Base-by-base conservation (phyloP, 208 protist genomes). In the Naegleria gruberi region DNA sequence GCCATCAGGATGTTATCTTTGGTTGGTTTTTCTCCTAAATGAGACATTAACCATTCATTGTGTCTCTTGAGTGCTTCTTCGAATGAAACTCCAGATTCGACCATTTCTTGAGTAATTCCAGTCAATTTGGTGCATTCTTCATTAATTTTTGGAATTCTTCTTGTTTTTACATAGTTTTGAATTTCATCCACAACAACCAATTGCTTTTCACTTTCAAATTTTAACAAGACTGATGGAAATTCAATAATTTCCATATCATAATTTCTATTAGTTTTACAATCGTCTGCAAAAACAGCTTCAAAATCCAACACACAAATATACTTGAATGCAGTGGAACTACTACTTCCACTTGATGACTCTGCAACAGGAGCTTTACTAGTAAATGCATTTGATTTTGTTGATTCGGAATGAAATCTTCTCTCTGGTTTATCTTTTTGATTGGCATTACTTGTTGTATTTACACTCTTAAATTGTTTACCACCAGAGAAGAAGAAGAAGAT, bases 221-320 rank as follows among this genome's bases (percentile, higher is more conserved):
- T 5, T 4, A 65, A 65, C 0, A 88, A 26, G 0, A 88, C 45
- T 0, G n/a, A 65, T 12, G 84, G 84, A 30, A 88, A 88, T 30
- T 88, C 45, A 42, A 88, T 88, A 42, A 88, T 88, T 42, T 88
- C 84, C 8, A 45, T 45, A 44, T 83, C 3, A 8, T 5, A 1
- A 41, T 55, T 45, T 40, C 42, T 46, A 42, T 85, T n/a, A 8
- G 82, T 34, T n/a, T 85, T 85, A 26, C 8, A 17, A n/a, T 85
- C 17, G 5, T 86, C 42, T 10, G 8, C 7, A 86, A n/a, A 86
- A 10, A 40, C 30, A 65, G 84, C 84, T 88, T 88, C 45, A 42
- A 88, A 88, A 42, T 88, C 84, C 43, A 88, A 65, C n/a, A 87
- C 82, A 37, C 77, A 83, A 23, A 83, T 44, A 83, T 23, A 83